phyloP scores from a whole-genome alignment of 2,329 filamentous ascomycete species.

The Geosmithia flava region DNA sequence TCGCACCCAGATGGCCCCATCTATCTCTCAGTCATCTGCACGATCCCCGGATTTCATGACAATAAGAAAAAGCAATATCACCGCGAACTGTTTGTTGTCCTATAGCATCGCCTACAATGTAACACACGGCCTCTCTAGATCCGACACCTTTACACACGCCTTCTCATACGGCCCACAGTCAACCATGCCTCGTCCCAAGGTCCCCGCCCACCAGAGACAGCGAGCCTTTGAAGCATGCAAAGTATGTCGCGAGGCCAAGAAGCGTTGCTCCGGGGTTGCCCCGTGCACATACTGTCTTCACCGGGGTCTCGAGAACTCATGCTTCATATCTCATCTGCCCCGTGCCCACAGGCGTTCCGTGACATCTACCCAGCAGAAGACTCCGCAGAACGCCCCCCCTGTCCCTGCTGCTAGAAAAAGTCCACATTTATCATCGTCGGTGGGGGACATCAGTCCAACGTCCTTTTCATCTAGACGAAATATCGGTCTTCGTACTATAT shows the following conservation, averaged over 20 bases:
- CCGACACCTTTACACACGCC: no score
- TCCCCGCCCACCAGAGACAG: constrained; percentile 32
- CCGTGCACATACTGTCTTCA: constrained; percentile 34
- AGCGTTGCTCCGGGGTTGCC: constrained; percentile 33
- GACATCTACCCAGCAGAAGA: background rate
- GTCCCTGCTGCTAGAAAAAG: background rate
- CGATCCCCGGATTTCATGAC: no score
- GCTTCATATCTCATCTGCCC: constrained; percentile 10
- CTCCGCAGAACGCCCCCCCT: background rate
- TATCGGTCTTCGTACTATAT: constrained; percentile 11
- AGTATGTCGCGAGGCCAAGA: constrained; percentile 34
- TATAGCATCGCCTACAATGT: no score
- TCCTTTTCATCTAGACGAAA: background rate
- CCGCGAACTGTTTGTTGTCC: no score
- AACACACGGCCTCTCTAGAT: no score
- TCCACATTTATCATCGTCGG: background rate
- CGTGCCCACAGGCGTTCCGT: background rate
- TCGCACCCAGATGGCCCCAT: no score
- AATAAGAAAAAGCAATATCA: no score
- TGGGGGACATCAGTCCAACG: background rate
- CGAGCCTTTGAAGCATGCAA: constrained; percentile 35
- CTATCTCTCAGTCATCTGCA: no score
- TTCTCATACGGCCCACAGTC: background rate
- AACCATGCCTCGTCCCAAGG: constrained; percentile 39
- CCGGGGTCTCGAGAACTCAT: constrained; percentile 26